phyloP scores from a whole-genome alignment of 2,329 filamentous ascomycete genomes.

The Talaromyces sp. region DNA sequence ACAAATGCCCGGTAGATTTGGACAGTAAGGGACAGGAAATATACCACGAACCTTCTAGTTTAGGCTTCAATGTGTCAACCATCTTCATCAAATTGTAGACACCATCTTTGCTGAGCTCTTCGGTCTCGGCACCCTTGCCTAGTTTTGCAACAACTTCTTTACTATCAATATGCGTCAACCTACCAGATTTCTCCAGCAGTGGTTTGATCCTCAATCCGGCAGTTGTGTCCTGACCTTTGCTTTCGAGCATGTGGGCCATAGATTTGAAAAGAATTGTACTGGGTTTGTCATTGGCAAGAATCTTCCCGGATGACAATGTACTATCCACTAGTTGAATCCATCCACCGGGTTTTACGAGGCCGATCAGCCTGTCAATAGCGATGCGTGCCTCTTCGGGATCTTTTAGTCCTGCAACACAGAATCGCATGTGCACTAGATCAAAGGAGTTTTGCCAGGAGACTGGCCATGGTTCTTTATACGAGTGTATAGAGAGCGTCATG shows the following conservation, averaged over 20 bases:
- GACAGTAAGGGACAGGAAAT: neutral
- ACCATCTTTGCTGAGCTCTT: constrained; percentile 4
- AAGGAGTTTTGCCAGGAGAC: constrained; percentile 10
- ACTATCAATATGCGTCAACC: neutral
- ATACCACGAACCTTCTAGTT: constrained; percentile 3
- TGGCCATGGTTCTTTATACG: constrained; percentile 11
- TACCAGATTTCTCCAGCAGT: neutral
- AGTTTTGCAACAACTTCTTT: constrained; percentile 9
- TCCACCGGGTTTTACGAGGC: constrained; percentile 25
- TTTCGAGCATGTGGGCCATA: constrained; percentile 11
- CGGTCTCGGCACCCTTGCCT: neutral
- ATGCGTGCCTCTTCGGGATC: constrained; percentile 5
- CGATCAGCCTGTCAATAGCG: constrained; percentile 10
- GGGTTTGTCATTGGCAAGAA: constrained; percentile 3
- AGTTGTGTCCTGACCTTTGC: constrained; percentile 11
- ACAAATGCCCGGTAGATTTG: neutral
- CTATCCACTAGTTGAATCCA: constrained; percentile 37
- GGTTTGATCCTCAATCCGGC: constrained; percentile 4
- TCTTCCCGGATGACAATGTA: neutral
- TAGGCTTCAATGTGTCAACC: constrained; percentile 12
- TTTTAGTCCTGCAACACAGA: constrained; percentile 5
- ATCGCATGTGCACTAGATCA: constrained; percentile 12
- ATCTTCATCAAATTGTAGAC: constrained; percentile 11
- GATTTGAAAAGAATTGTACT: constrained; percentile 11
- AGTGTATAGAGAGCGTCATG: neutral